Base-by-base conservation (phyloP, 2,329 filamentous ascomycete species). In the Lanzia echinophila region DNA sequence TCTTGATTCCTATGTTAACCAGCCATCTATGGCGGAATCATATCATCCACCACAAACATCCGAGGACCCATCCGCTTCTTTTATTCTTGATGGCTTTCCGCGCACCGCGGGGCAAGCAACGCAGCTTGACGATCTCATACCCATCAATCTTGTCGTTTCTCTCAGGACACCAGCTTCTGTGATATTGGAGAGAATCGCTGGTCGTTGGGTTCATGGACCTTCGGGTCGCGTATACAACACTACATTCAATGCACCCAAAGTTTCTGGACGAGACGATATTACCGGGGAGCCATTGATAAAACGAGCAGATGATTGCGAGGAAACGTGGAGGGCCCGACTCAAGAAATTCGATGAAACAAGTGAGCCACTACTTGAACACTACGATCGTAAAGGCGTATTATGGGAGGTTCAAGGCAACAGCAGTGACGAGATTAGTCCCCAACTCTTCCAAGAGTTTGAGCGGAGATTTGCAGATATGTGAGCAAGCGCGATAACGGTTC, bases 221-320 rank as follows among this genome's bases (percentile, higher is more conserved):
- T 95, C 90, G 0, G 94, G 94, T 1, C 81, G 94, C 28, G 87
- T 96, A 15, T 99, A 99, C 76, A 99, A 99, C 70, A 95, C 90
- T 2, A 84, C 84, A 0, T 99, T 96, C 75, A 90, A 97, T 67
- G 79, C 87, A 7, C 94, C 94, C 1, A 86, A 85, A 61, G 83
- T 91, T 1, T 72, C 82, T 0, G 92, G 94, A 24, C 81, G 78
- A 61, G 94, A 99, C 71, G 94, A 99, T 69, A 68, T 96, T 46
- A 99, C 94, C 0, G 94, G 94, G 15, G 94, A 99, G 68, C 75
- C 79, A 20, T 77, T 99, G 58, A 85, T 87, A 5, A 87, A 95
- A 68, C 79, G 94, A 53, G 77, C 85, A 7, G 94, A 99, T 66
- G 94, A 99, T 68, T 86, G 84, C 54, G 86, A 94, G 62, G 86